Percentiles rank a stretch among this genome's conserved stretches.
phyloP scores from a whole-genome alignment of 768 basidiomycete genomes.

The Suillus bovinus region DNA sequence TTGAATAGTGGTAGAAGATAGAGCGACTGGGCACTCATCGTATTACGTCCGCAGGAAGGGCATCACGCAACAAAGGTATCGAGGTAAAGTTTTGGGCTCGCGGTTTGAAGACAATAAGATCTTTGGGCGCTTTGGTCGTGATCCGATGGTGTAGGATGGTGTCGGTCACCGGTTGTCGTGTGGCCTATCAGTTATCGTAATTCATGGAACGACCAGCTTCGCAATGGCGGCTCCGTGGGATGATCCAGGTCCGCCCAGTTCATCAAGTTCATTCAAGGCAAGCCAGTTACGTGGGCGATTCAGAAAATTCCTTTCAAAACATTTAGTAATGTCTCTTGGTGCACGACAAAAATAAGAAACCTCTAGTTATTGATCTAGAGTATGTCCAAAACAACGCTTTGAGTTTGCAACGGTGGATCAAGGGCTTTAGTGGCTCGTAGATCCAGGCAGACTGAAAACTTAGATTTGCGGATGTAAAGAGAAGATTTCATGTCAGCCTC shows the following conservation, averaged over 20 bases:
- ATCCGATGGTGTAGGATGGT: neutral
- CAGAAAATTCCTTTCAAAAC: neutral
- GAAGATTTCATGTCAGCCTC: neutral
- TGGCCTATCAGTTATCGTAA: neutral
- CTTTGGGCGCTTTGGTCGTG: neutral
- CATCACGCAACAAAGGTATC: neutral
- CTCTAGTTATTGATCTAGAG: neutral
- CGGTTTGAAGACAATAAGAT: neutral
- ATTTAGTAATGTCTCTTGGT: neutral
- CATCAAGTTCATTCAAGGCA: too few relatives aligned
- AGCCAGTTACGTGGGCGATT: neutral
- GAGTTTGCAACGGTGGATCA: neutral
- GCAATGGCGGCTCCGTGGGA: neutral
- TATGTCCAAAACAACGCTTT: neutral
- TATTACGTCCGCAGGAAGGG: neutral
- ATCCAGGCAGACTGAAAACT: neutral
- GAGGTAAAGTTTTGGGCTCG: neutral
- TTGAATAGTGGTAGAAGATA: neutral
- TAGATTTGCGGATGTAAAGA: neutral
- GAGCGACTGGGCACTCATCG: neutral
- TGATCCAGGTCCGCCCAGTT: neutral
- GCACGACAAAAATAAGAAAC: neutral
- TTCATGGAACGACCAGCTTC: neutral
- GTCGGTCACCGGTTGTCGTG: neutral
- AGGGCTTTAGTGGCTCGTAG: neutral